Percentiles rank a stretch among this genome's conserved stretches.
Conservation (phyloP, 441 rosid species). For the Biscutella laevigata region DNA sequence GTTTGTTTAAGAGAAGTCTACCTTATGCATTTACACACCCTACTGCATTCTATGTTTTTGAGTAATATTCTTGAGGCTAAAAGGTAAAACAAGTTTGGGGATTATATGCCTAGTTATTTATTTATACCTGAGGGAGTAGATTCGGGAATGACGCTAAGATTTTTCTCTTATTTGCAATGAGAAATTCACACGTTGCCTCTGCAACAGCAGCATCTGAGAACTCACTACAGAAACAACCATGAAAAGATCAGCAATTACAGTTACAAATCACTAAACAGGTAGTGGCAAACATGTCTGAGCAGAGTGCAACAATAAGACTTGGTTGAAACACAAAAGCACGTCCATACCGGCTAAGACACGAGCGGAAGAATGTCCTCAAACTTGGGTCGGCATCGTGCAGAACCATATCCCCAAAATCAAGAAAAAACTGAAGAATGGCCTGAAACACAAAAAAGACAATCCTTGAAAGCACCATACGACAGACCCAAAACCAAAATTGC, state of each 20-base stretch:
- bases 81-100: conserved; percentile 6
- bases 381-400: conserved; percentile 92
- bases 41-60: no score
- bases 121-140: conserved; percentile 70
- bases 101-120: neutral
- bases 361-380: conserved; percentile 64
- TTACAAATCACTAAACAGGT: no score
- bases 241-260: conserved; percentile 29
- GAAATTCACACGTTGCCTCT: conserved; percentile 82
- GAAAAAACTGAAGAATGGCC: conserved; percentile 83
- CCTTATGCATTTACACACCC: no score
- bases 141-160: conserved; percentile 55
- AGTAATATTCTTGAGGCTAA: neutral
- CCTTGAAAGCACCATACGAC: neutral
- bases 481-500: neutral
- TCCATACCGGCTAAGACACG: conserved; percentile 85
- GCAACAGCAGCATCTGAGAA: conserved; percentile 91
- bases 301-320: neutral
- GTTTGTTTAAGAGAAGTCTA: no score
- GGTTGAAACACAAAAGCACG: neutral
- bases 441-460: conserved; percentile 11
- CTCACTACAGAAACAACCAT: conserved; percentile 57
- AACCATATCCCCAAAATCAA: conserved; percentile 85
- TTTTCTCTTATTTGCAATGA: conserved; percentile 58
- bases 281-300: neutral